Evolutionary conservation across 148 eudicot genomes (phyloP), one percentile per base, ranked within the genome.

Genomic region (Camellia sinensis): DNA sequence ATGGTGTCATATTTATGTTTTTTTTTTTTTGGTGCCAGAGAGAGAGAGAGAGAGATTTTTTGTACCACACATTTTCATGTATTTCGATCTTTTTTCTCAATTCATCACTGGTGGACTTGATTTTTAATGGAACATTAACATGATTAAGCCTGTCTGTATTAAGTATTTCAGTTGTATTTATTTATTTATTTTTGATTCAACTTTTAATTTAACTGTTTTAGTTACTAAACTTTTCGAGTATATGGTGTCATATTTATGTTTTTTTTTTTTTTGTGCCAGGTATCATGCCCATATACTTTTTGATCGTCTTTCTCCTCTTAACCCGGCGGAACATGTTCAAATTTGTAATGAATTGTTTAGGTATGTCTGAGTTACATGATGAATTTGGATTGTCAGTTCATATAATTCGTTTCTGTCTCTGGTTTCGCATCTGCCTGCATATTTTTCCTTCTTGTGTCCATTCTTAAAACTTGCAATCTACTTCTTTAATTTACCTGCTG

Each of bases 291-390:
- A 87, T 80, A 78, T 89, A 41, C 82, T 97, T 13, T 92, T 92
- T 85, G 89, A 88, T 77, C 98, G 98, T 18, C 97, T 97, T 60
- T 89, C 96, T 71, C 85, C 89, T 80, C 89, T 97, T 61, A 89
- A 87, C 82, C 97, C 98, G 1, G 93, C 89, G 54, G 98, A 93
- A 15, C 92, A 97, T 87, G 78, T 81, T 79, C 86, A 87, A 82
- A 92, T 97, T 75, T 92, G 97, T 73, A 63, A 82, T 75, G 91
- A 87, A 75, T 80, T 97, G 88, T 92, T 94, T 80, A 94, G 99
- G 99, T 97, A 89, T 48, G 48, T 76, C 14, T 48, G 1, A 22
- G 80, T 19, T 50, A 37, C 29, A 7, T 60, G 21, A 5, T 63
- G 52, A 56, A 37, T 40, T n/a, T 68, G 52, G 71, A 69, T 73